phyloP scores from a whole-genome alignment of 352 stramenopile genomes.

The Aphanomyces invadans region DNA sequence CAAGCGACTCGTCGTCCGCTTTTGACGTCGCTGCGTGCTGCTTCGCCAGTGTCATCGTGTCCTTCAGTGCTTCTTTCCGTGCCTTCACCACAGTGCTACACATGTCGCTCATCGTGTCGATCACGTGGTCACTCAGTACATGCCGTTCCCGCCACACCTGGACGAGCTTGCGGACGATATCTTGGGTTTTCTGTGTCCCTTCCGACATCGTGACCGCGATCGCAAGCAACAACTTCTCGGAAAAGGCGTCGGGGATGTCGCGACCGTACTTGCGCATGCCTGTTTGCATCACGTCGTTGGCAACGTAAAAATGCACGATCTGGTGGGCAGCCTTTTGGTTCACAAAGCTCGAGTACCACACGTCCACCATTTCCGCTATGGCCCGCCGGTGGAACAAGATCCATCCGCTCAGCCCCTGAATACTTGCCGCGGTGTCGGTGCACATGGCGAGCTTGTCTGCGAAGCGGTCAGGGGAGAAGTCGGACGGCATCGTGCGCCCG shows the following conservation, averaged over 20 bases:
- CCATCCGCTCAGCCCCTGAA: slow-evolving; percentile 70
- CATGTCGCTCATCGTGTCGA: slow-evolving; percentile 66
- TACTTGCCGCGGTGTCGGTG: slow-evolving; percentile 35
- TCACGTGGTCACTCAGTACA: slow-evolving; percentile 42
- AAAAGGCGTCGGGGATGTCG: slow-evolving; percentile 53
- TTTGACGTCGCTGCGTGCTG: not conserved
- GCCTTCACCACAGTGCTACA: slow-evolving; percentile 39
- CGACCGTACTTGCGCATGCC: slow-evolving; percentile 73
- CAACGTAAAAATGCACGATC: slow-evolving; percentile 78
- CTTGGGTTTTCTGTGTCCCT: slow-evolving; percentile 75
- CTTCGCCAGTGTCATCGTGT: slow-evolving; percentile 34
- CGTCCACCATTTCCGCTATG: slow-evolving; percentile 49
- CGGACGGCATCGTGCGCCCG: slow-evolving; percentile 11
- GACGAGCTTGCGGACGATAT: slow-evolving; percentile 78
- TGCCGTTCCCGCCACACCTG: slow-evolving; percentile 75
- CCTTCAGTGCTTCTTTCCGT: slow-evolving; percentile 30
- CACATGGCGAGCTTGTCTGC: slow-evolving; percentile 10
- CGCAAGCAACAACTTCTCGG: slow-evolving; percentile 45
- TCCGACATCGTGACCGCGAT: slow-evolving; percentile 57
- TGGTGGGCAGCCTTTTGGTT: slow-evolving; percentile 49
- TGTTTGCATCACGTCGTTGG: slow-evolving; percentile 81
- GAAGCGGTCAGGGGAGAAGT: slow-evolving; percentile 8
- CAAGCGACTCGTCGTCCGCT: slow-evolving; percentile 24
- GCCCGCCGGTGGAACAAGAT: slow-evolving; percentile 57
- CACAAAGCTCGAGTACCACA: slow-evolving; percentile 46